A percentile compares a stretch with the other conserved stretches of the same genome.
Conservation (phyloP, 257 asterid species). For the Cordia subcordata region DNA sequence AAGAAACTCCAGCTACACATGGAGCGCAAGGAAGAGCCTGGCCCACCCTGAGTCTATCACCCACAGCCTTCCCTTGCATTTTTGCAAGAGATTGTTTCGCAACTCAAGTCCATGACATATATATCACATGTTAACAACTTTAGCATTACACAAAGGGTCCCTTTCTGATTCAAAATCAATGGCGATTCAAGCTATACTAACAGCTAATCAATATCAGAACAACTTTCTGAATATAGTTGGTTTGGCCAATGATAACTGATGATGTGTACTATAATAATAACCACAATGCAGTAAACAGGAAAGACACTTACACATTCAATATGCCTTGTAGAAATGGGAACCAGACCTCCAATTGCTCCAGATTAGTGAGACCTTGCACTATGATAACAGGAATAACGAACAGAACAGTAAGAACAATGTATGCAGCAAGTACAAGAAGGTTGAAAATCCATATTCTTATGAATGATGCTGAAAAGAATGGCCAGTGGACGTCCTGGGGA, state of each 20-base stretch:
- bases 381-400: conserved; percentile 78
- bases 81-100: no score
- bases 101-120: no score
- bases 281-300: not conserved
- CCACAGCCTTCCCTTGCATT: no score
- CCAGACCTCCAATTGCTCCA: conserved; percentile 78
- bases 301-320: conserved; percentile 54
- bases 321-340: conserved; percentile 73
- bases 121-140: no score
- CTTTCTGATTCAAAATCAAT: no score
- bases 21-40: no score
- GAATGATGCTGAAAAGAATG: conserved; percentile 90
- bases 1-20: no score
- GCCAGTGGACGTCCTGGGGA: conserved; percentile 94
- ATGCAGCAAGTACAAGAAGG: conserved; percentile 52
- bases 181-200: no score
- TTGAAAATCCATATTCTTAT: conserved; percentile 66
- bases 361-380: conserved; percentile 93
- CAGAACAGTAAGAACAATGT: conserved; percentile 47
- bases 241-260: not conserved
- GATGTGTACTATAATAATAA: not conserved
- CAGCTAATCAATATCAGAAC: no score
- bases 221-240: no score
- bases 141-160: no score
- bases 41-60: no score